Evolutionary conservation across 2,329 filamentous ascomycete species (phyloP).

Genomic region (Calonectria pseudoturangicola): DNA sequence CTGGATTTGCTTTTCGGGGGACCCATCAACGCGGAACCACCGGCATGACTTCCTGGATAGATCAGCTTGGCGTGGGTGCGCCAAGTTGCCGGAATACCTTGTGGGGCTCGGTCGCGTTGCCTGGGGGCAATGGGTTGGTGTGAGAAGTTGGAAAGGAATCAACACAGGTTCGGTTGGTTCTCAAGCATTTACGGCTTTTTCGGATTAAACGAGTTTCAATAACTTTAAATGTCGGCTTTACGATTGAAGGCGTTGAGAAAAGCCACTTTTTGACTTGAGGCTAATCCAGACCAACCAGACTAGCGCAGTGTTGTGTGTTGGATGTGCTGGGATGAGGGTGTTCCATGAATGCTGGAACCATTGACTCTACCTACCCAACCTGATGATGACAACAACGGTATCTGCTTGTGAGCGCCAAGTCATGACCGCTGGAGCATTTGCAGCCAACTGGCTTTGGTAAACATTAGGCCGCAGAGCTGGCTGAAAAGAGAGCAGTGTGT

Average conservation of each 20-base stretch:
- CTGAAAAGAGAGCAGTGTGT: slow-evolving; percentile 20
- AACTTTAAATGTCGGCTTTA: slow-evolving; percentile 2
- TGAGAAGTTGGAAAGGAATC: neutral
- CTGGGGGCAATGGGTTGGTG: slow-evolving; percentile 4
- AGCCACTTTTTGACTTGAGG: slow-evolving; percentile 44
- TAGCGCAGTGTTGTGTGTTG: slow-evolving; percentile 3
- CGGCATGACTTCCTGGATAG: slow-evolving; percentile 42
- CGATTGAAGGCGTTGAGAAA: slow-evolving; percentile 1
- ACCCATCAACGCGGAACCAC: slow-evolving; percentile 50
- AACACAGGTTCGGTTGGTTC: neutral
- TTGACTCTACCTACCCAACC: neutral
- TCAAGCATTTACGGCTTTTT: slow-evolving; percentile 16
- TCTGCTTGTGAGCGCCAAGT: neutral
- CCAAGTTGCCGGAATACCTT: slow-evolving; percentile 47
- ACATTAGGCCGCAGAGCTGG: slow-evolving; percentile 18
- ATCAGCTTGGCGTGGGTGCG: slow-evolving; percentile 31
- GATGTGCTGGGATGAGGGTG: slow-evolving; percentile 35
- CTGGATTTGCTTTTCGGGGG: slow-evolving; percentile 37
- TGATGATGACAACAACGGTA: neutral
- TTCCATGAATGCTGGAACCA: slow-evolving; percentile 26
- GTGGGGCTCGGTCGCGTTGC: slow-evolving; percentile 40
- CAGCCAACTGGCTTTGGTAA: slow-evolving; percentile 4
- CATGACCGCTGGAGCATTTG: neutral
- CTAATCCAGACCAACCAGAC: slow-evolving; percentile 48
- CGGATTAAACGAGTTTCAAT: neutral